Evolutionary conservation across 805 yeast species (phyloP).

Genomic region (Isabelozyma heimii): DNA sequence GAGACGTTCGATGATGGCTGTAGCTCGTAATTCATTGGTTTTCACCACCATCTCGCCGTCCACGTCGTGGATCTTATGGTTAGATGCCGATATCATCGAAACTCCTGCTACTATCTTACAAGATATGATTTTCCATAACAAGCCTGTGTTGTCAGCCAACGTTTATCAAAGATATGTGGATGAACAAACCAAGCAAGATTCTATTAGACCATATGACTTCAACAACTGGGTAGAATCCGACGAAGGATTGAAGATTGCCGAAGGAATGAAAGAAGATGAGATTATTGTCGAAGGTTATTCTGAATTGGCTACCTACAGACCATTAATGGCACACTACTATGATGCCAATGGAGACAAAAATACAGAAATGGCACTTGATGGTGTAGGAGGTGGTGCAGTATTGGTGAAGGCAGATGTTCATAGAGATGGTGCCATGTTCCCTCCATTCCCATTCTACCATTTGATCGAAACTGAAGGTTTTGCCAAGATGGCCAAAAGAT

Average conservation of each 20-base stretch:
- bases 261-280: conserved; percentile 76
- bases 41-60: conserved; percentile 87
- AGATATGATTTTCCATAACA: conserved; percentile 81
- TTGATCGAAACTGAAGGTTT: conserved; percentile 97
- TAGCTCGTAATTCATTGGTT: conserved; percentile 87
- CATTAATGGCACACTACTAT: conserved; percentile 88
- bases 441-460: conserved; percentile 96
- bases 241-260: conserved; percentile 74
- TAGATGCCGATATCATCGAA: conserved; percentile 92
- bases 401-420: conserved; percentile 97
- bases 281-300: conserved; percentile 92
- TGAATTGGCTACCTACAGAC: conserved; percentile 91
- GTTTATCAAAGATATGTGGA: conserved; percentile 83
- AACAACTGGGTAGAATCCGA: conserved; percentile 93
- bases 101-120: conserved; percentile 80
- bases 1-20: conserved; percentile 86
- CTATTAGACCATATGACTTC: conserved; percentile 86
- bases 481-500: conserved; percentile 95
- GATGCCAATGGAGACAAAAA: conserved; percentile 59
- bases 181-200: conserved; percentile 49
- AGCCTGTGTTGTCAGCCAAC: conserved; percentile 87
- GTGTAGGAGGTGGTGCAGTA: conserved; percentile 98
- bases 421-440: conserved; percentile 99
- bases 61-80: conserved; percentile 95
- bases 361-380: conserved; percentile 83